Evolutionary conservation across 1,139 yeast species (phyloP).

Genomic region (Magnusiomyces sp.): DNA sequence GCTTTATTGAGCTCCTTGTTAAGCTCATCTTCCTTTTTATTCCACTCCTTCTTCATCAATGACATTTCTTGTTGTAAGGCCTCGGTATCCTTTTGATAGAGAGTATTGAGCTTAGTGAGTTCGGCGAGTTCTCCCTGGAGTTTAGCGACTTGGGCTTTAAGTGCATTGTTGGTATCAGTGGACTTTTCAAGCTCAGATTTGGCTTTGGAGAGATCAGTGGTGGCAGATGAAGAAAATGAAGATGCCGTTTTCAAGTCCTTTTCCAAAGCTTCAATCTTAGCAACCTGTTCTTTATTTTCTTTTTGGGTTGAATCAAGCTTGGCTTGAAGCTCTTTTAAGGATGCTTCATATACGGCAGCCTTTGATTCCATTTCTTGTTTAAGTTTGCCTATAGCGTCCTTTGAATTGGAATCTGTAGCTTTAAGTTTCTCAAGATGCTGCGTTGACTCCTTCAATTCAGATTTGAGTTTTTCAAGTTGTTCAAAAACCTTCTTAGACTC

Average conservation of each 20-base stretch:
- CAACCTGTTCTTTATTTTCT: conserved; percentile 9
- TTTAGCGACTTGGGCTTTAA: background rate
- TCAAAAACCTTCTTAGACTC: background rate
- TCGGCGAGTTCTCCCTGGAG: conserved; percentile 8
- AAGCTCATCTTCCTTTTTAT: conserved; percentile 11
- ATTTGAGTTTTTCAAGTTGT: conserved; percentile 1
- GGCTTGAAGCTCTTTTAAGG: conserved; percentile 35
- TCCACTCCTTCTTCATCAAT: conserved; percentile 6
- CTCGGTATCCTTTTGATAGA: conserved; percentile 8
- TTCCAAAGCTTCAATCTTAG: conserved; percentile 6
- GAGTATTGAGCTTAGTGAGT: conserved; percentile 6
- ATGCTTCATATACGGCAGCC: background rate
- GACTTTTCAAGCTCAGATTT: conserved; percentile 8
- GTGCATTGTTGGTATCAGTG: background rate
- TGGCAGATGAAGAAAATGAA: background rate
- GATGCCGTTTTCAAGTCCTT: background rate
- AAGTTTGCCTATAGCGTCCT: too few relatives aligned
- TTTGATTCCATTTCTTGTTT: too few relatives aligned
- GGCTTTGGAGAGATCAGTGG: conserved; percentile 4
- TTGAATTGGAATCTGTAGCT: too few relatives aligned
- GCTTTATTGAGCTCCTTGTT: conserved; percentile 12
- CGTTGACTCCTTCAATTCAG: conserved; percentile 23
- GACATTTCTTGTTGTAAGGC: conserved; percentile 11
- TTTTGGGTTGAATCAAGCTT: background rate
- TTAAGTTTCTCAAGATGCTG: conserved; percentile 30